Evolutionary conservation across 805 yeast species (phyloP).

Genomic region (Myxozyma kluyveri): DNA sequence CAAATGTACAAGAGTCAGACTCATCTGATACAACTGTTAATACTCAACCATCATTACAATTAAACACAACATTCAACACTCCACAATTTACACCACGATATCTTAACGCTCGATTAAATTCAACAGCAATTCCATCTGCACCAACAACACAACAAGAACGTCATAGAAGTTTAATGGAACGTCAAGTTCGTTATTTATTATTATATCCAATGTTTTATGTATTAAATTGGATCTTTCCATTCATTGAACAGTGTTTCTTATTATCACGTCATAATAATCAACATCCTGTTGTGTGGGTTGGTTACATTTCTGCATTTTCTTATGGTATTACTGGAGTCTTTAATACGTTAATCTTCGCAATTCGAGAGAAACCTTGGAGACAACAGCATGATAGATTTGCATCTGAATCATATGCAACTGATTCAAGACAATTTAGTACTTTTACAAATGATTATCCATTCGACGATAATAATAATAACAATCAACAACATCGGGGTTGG

Average conservation of each 20-base stretch:
- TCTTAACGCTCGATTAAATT: neutral
- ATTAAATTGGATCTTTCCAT: slow-evolving; percentile 78
- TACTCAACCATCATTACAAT: neutral
- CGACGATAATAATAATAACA: no score
- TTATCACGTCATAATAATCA: slow-evolving; percentile 47
- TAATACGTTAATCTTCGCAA: slow-evolving; percentile 70
- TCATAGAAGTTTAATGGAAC: slow-evolving; percentile 59
- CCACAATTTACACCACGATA: neutral
- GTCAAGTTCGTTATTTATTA: slow-evolving; percentile 76
- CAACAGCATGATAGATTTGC: neutral
- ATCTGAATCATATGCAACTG: no score
- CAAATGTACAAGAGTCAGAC: no score
- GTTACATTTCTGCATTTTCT: slow-evolving; percentile 66
- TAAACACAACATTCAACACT: neutral
- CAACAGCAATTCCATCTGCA: slow-evolving; percentile 2
- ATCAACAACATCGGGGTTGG: no score
- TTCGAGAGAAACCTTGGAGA: slow-evolving; percentile 79
- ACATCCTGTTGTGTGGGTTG: slow-evolving; percentile 61
- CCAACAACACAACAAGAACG: slow-evolving; percentile 13
- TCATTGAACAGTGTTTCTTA: slow-evolving; percentile 61
- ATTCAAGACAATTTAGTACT: no score
- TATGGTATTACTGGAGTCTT: slow-evolving; percentile 79
- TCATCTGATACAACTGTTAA: no score
- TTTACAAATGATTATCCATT: no score
- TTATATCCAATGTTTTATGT: slow-evolving; percentile 82